Conservation (phyloP, 73 alveolate genomes). For the Paramecium caudatum region DNA sequence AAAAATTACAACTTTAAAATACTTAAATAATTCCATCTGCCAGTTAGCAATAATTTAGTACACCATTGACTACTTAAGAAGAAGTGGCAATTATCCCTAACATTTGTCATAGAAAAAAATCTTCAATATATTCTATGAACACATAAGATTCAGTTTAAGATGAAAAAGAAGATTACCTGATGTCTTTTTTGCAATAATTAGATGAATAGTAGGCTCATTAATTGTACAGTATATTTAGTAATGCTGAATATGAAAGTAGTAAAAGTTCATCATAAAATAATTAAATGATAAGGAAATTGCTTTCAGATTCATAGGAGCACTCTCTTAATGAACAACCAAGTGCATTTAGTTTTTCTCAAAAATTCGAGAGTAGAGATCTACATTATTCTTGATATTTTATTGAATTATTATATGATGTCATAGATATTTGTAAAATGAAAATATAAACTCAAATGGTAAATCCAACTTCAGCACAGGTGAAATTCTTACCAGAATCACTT, state of each 20-base stretch:
- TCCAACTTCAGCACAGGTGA: conserved; percentile 30
- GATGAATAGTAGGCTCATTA: conserved; percentile 32
- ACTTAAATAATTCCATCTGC: conserved; percentile 3
- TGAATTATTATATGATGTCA: not conserved
- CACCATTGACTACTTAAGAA: not conserved
- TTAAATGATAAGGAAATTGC: no score
- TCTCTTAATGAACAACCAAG: conserved; percentile 12
- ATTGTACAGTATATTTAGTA: not conserved
- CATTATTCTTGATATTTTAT: not conserved
- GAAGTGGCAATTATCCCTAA: not conserved
- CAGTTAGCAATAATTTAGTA: conserved; percentile 1
- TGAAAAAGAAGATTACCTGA: not conserved
- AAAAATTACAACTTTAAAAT: conserved; percentile 39
- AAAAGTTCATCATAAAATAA: not conserved
- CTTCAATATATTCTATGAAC: conserved; percentile 1
- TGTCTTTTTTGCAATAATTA: not conserved
- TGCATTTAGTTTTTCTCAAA: conserved; percentile 2
- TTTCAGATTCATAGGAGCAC: not conserved
- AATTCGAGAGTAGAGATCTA: not conserved
- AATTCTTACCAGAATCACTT: not conserved
- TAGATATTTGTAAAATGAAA: not conserved
- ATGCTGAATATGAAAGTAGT: not conserved
- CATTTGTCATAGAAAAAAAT: not conserved
- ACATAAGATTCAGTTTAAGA: conserved; percentile 34
- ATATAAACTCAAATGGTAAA: conserved; percentile 1